Evolutionary conservation across 257 asterid species (phyloP).

Genomic region (Przewalskia tangutica): DNA sequence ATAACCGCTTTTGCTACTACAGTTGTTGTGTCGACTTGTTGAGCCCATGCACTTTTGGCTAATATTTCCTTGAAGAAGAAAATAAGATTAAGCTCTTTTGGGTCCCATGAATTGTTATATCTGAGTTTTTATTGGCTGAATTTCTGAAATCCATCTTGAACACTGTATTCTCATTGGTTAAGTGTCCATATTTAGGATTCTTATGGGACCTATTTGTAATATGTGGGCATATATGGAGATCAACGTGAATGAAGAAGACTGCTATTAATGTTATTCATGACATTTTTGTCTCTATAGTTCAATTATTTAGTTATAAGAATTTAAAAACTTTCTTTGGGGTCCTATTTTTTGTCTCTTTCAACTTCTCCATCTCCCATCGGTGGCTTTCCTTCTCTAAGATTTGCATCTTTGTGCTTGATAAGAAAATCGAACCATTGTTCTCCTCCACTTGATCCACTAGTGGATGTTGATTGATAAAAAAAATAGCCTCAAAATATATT

Average conservation of each 20-base stretch:
- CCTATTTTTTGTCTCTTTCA: slow-evolving; percentile 23
- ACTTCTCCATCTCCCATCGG: neutral
- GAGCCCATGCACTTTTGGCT: slow-evolving; percentile 13
- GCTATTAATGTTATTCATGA: slow-evolving; percentile 14
- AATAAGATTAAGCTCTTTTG: slow-evolving; percentile 2
- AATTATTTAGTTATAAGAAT: slow-evolving; percentile 13
- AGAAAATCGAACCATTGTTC: slow-evolving; percentile 6
- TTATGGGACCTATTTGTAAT: slow-evolving; percentile 19
- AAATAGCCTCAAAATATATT: slow-evolving; percentile 5
- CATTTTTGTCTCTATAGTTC: slow-evolving; percentile 23
- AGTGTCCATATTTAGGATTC: slow-evolving; percentile 29
- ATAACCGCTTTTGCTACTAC: neutral
- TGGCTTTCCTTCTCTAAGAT: neutral
- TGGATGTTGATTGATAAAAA: slow-evolving; percentile 7
- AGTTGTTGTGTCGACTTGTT: neutral
- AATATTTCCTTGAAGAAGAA: neutral
- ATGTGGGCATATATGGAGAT: slow-evolving; percentile 12
- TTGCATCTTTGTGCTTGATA: neutral
- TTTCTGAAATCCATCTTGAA: slow-evolving; percentile 23
- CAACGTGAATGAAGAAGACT: slow-evolving; percentile 8
- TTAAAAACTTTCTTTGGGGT: slow-evolving; percentile 25
- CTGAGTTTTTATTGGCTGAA: slow-evolving; percentile 37
- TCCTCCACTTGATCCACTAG: slow-evolving; percentile 21
- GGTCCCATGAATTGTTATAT: slow-evolving; percentile 24
- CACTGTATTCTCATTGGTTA: slow-evolving; percentile 38